These are phyloP conservation scores for Phaeosphaeria sp. DNA, from an alignment of 2,329 filamentous ascomycete genomes.

Conservation along the genomic window DNA sequence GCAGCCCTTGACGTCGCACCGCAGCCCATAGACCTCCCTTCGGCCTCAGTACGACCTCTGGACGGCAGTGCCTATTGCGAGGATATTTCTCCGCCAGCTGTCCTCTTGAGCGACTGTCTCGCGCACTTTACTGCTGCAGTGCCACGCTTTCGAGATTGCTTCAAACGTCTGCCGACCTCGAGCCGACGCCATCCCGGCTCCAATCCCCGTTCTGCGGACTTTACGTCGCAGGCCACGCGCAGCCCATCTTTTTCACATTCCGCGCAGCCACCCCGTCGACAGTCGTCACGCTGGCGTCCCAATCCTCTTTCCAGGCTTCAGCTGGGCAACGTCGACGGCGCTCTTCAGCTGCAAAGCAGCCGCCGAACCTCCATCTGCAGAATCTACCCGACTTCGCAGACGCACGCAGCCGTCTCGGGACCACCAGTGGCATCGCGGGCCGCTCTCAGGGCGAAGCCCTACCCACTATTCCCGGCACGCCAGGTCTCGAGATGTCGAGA, in stretches of 20 bases:
- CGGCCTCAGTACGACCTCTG: constrained; percentile 25
- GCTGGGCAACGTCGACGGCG: constrained; percentile 50
- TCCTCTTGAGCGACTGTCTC: constrained; percentile 22
- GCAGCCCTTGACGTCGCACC: constrained; percentile 26
- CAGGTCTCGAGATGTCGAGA: constrained; percentile 71
- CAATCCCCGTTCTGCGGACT: constrained; percentile 17
- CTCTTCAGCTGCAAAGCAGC: constrained; percentile 47
- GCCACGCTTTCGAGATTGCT: constrained; percentile 18
- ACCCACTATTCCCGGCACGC: constrained; percentile 48
- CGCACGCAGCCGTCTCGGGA: constrained; percentile 34
- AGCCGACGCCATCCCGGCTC: constrained; percentile 11
- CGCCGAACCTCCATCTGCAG: constrained; percentile 34
- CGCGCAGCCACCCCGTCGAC: constrained; percentile 28
- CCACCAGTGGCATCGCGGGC: constrained; percentile 42
- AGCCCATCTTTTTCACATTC: constrained; percentile 25
- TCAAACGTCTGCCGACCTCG: constrained; percentile 1
- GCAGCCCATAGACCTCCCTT: constrained; percentile 24
- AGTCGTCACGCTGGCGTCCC: constrained; percentile 48
- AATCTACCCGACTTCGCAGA: constrained; percentile 36
- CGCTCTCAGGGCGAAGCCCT: constrained; percentile 41
- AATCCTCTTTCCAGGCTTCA: constrained; percentile 44
- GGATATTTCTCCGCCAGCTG: constrained; percentile 34
- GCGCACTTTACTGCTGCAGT: constrained; percentile 25
- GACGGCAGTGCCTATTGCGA: constrained; percentile 21
- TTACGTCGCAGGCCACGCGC: constrained; percentile 31